Evolutionary conservation across 2,329 filamentous ascomycete genomes (phyloP).

Genomic region (Zasmidium cellare): DNA sequence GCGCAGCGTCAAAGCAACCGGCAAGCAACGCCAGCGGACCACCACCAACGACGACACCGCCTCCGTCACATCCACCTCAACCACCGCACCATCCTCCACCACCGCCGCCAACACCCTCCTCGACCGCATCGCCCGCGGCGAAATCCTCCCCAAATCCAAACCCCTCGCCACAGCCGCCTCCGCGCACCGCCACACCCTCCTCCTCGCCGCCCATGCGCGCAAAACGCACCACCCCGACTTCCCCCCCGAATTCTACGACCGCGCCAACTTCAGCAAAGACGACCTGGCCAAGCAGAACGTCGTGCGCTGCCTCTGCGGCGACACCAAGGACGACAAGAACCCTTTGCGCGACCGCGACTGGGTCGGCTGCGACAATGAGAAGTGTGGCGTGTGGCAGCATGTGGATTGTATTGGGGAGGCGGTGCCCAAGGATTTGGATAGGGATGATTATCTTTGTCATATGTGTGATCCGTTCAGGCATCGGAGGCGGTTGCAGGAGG

Average conservation of each 20-base stretch:
- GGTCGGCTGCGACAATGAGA: conserved; percentile 23
- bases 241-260: conserved; percentile 29
- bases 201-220: conserved; percentile 12
- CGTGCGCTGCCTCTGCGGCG: conserved; percentile 32
- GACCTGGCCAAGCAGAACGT: conserved; percentile 15
- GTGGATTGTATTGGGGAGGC: conserved; percentile 23
- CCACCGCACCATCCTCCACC: neutral
- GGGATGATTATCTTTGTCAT: conserved; percentile 25
- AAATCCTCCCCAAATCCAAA: conserved; percentile 17
- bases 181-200: conserved; percentile 15
- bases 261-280: conserved; percentile 18
- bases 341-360: conserved; percentile 14
- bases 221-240: conserved; percentile 15
- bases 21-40: neutral
- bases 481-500: conserved; percentile 10
- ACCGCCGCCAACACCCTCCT: neutral
- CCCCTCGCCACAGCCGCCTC: conserved; percentile 23
- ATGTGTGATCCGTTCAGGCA: conserved; percentile 25
- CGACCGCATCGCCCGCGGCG: conserved; percentile 23
- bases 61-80: neutral
- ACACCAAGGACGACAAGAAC: conserved; percentile 14
- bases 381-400: conserved; percentile 34
- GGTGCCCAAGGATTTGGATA: conserved; percentile 10
- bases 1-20: too few species aligned
- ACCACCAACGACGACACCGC: neutral